Evolutionary conservation across 1,139 yeast genomes (phyloP).

Genomic region (Yamadazyma pseudoaaseri): DNA sequence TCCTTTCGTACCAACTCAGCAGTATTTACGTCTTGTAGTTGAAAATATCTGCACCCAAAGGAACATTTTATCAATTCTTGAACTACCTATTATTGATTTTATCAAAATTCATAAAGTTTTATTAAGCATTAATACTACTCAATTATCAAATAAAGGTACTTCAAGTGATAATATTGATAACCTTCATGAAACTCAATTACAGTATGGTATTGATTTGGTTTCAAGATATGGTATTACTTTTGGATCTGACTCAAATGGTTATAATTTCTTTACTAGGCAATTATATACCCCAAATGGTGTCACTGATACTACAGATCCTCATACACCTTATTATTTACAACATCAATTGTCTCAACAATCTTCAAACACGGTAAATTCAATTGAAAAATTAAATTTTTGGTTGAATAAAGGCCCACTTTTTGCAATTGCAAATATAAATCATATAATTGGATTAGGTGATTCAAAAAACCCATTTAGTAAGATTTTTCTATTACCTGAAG

Average conservation of each 20-base stretch:
- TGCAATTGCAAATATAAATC: slow-evolving; percentile 73
- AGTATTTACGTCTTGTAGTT: slow-evolving; percentile 70
- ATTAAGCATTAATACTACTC: slow-evolving; percentile 47
- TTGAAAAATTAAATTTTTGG: slow-evolving; percentile 69
- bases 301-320: slow-evolving; percentile 26
- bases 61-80: slow-evolving; percentile 56
- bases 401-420: slow-evolving; percentile 71
- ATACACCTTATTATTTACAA: slow-evolving; percentile 34
- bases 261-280: slow-evolving; percentile 57
- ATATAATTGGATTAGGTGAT: slow-evolving; percentile 75
- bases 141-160: slow-evolving; percentile 24
- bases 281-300: slow-evolving; percentile 41
- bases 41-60: slow-evolving; percentile 76
- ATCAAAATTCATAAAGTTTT: slow-evolving; percentile 64
- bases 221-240: slow-evolving; percentile 68
- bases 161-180: slow-evolving; percentile 19
- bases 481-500: slow-evolving; percentile 67
- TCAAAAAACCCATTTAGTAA: slow-evolving; percentile 73
- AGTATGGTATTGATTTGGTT: slow-evolving; percentile 61
- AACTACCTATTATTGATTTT: slow-evolving; percentile 62
- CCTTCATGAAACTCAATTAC: slow-evolving; percentile 43
- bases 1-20: slow-evolving; percentile 79
- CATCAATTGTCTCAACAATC: slow-evolving; percentile 22
- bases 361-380: slow-evolving; percentile 28
- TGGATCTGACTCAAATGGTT: slow-evolving; percentile 67